Base-by-base conservation (phyloP, 1,284 basidiomycete genomes). In the Apiotrichum laibachii region DNA sequence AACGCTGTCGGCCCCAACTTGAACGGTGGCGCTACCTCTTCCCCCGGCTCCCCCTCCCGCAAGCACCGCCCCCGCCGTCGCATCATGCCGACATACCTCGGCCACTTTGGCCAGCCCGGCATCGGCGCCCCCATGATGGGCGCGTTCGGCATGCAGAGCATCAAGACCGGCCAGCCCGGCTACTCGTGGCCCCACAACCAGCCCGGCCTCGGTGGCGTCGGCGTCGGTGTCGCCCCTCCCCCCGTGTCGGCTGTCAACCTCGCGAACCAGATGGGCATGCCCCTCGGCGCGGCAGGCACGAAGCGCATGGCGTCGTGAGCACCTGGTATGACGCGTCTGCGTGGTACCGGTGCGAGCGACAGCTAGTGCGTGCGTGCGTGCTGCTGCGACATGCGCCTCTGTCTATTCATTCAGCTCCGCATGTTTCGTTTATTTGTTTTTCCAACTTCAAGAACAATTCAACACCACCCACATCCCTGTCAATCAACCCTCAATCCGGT, bases 1-100 rank as follows among this genome's bases (percentile, higher is more conserved):
- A 67, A 61, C 6, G 75, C 69, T 12, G 53, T 71, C 22, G 67
- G 72, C 12, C 70, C 72, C 10, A 68, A 68, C 56, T 66, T 64
- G 22, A 68, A 67, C 56, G 64, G 64, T 18, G 67, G 67, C 49
- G 68, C 66, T 18, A 50, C 50, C 1, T 37, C 50, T 2, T 16
- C 45, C 11, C 37, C 49, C 19, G 50, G 46, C 39, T 48, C 62
- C 16, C 53, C 60, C 7, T 31, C 26, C 12, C 62, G 74, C 39
- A 77, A 75, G 56, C 63, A 63, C 39, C 59, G 75, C 31, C 72
- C 73, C 3, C 66, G 75, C 46, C 62, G 75, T 43, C 62, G 75
- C 49, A 77, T 77, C 67, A 75, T 75, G 68, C 75, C 75, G 4
- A 75, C 73, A 13, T 72, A 76, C 53, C 66, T 77, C 16, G 75